Evolutionary conservation across 441 rosid genomes (phyloP), one percentile per base, ranked within the genome.

Genomic region (Populus hybrid): DNA sequence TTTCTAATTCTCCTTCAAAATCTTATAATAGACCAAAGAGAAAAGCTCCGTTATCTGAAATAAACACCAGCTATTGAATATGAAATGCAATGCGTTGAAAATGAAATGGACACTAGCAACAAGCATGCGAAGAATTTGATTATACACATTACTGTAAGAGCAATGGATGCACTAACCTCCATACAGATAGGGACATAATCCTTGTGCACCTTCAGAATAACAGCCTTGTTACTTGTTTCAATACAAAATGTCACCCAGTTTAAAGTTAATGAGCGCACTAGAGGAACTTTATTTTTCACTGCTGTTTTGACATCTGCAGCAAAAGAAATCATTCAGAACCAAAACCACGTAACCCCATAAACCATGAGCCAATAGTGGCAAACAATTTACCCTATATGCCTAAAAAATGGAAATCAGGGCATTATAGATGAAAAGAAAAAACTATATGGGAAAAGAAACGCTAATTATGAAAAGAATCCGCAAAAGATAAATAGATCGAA

Each of bases 251-350:
- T 89, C 82, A 92, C 89, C 99, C 99, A 97, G 83, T 83, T 95
- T 93, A 97, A 91, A 50, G 99, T 97, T 86, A 86, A 88, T 26
- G 99, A 95, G 76, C 99, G 99, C 80, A 97, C 99, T 79, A 97
- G 98, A 67, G 99, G 99, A 84, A 95, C 99, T 94, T 97, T 97
- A 81, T 95, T 95, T 89, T 95, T 95, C 65, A 85, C 84, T 30
- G 98, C 94, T 11, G 92, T 85, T 89, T 86, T 93, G 79, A 97
- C 86, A 86, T 97, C 99, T 97, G 95, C 83, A 86, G 77, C 64
- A 72, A 78, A 26, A 67, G 36, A 19, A 50, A 21, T 28, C 38
- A 36, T 16, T 23, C 8, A 9, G 16, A 23, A 66, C 28, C 30
- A 40, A 50, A 32, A 23, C 1, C 24, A 6, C 4, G 14, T 7